Conservation (phyloP, 306 rosid genomes). For the Alnus glutinosa region DNA sequence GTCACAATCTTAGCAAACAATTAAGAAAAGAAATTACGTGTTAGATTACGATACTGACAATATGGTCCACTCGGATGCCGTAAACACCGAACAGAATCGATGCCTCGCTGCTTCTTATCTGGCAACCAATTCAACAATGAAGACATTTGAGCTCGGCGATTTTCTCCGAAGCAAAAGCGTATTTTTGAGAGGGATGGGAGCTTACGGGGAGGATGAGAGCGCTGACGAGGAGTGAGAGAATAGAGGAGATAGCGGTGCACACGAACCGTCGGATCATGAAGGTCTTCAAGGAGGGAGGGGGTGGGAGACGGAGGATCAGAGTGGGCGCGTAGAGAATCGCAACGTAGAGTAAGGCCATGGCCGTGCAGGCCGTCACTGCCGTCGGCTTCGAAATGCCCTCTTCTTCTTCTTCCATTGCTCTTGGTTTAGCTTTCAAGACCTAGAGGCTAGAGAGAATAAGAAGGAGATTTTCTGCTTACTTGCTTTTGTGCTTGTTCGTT, state of each 20-base stretch:
- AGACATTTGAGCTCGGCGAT: neutral
- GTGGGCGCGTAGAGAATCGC: slow-evolving; percentile 78
- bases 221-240: slow-evolving; percentile 53
- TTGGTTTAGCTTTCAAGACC: neutral
- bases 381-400: slow-evolving; percentile 42
- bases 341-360: slow-evolving; percentile 74
- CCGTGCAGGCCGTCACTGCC: slow-evolving; percentile 51
- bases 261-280: slow-evolving; percentile 78
- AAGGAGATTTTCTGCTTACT: neutral
- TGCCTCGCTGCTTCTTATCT: slow-evolving; percentile 52
- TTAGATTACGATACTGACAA: slow-evolving; percentile 52
- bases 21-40: neutral
- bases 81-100: slow-evolving; percentile 48
- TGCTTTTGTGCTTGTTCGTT: neutral
- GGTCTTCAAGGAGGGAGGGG: slow-evolving; percentile 60
- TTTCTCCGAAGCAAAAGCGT: too few relatives aligned
- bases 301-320: slow-evolving; percentile 70
- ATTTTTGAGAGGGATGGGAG: neutral
- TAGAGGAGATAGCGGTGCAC: slow-evolving; percentile 66
- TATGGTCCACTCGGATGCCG: slow-evolving; percentile 76
- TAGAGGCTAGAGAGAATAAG: slow-evolving; percentile 1
- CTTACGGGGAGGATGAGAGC: slow-evolving; percentile 70
- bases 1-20: neutral
- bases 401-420: slow-evolving; percentile 56
- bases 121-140: slow-evolving; percentile 30